Conservation (phyloP, 2,329 filamentous ascomycete species). For the Nakataea oryzae region DNA sequence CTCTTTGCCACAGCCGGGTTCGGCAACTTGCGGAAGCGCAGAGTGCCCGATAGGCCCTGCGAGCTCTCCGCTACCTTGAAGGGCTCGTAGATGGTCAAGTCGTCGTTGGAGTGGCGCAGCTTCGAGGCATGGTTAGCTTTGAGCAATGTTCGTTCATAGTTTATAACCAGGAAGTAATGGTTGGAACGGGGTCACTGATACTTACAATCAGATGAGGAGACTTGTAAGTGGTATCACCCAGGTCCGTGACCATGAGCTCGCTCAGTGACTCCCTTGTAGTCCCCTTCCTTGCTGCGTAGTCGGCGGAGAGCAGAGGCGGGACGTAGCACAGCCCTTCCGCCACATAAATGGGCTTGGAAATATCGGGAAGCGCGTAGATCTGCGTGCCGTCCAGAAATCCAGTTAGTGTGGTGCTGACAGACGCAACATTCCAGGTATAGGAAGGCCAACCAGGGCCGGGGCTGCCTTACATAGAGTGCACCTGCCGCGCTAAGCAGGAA, state of each 20-base stretch:
- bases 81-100: constrained; percentile 81
- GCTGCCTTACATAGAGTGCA: constrained; percentile 56
- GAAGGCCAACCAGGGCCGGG: neutral
- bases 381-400: constrained; percentile 21
- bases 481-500: constrained; percentile 71
- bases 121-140: constrained; percentile 20
- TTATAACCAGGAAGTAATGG: neutral
- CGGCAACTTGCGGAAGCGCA: constrained; percentile 68
- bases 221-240: constrained; percentile 63
- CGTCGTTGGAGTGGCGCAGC: constrained; percentile 70
- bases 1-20: constrained; percentile 57
- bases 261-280: constrained; percentile 62
- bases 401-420: neutral
- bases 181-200: constrained; percentile 2
- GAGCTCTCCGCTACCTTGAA: constrained; percentile 38
- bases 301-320: constrained; percentile 63
- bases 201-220: constrained; percentile 75
- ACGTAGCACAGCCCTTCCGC: constrained; percentile 70
- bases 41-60: constrained; percentile 37
- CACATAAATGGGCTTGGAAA: constrained; percentile 61
- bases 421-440: neutral
- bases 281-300: constrained; percentile 59
- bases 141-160: neutral
- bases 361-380: constrained; percentile 67
- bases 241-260: constrained; percentile 74